Evolutionary conservation across 441 rosid species (phyloP), one percentile per base, ranked within the genome.

Genomic region (Biscutella laevigata): DNA sequence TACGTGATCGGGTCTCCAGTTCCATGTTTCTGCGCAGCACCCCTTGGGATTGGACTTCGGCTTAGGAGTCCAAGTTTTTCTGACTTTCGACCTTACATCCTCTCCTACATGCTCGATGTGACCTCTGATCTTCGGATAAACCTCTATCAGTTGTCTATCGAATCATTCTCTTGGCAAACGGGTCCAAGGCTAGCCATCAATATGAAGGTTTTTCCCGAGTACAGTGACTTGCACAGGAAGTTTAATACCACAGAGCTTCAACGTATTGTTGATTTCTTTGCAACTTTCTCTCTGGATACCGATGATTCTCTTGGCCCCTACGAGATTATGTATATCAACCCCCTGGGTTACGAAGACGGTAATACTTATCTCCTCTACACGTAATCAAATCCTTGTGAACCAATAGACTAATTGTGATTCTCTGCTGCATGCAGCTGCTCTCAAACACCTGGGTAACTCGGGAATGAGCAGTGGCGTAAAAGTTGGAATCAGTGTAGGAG

Each of bases 11-110:
- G 62, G 22, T 64, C 90, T 15, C 86, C 86, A 2, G 48, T 51
- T 33, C 66, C 57, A 11, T 88, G 97, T 59, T 76, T 70, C 53
- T 88, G 97, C 59, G 90, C 95, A 13, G 59, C 78, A 6, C 95
- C 95, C 35, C 68, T 88, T 26, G 79, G 75, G 56, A 68, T 88
- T 48, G 94, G 66, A 51, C 80, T 79, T 53, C 81, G 88, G 48
- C 82, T 85, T 53, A 83, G 87, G 67, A 88, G 90, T 62, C 97
- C 97, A 25, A 83, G 92, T 62, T 78, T 86, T 74, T 77, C 80
- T 30, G 72, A 75, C 71, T 88, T 88, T 48, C 57, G 69, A 65
- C 90, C 88, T 43, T 79, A 81, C 59, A 37, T 26, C 12, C 1
- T 7, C 42, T 26, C 48, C 38, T 86, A 79, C 62, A 73, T 70